Evolutionary conservation across 1,284 basidiomycete species (phyloP).

Genomic region (Coniophora puteana): DNA sequence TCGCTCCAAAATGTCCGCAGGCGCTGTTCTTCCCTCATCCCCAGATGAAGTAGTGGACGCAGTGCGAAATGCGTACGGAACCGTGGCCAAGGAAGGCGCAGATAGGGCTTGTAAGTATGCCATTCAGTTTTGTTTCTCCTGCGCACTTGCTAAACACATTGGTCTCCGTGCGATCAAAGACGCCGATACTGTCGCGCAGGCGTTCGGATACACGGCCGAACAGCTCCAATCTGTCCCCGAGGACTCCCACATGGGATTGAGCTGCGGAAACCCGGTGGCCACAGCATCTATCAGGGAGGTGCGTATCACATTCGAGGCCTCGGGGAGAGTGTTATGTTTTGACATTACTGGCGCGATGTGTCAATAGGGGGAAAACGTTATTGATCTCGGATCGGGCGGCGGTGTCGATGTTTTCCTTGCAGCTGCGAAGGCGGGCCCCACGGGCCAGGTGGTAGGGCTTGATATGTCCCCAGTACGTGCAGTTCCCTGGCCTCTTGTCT

Average conservation of each 20-base stretch:
- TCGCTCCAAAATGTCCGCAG: too few relatives aligned
- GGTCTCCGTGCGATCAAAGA: conserved; percentile 10
- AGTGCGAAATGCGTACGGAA: conserved; percentile 21
- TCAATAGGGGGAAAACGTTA: conserved; percentile 45
- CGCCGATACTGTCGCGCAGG: conserved; percentile 29
- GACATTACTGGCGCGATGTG: not conserved
- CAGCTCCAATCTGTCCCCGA: conserved; percentile 38
- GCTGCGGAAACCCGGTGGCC: conserved; percentile 48
- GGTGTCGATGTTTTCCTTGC: conserved; percentile 53
- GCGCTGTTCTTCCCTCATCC: too few relatives aligned
- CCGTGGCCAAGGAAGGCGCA: conserved; percentile 11
- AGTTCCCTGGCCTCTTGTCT: not conserved
- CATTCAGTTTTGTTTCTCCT: not conserved
- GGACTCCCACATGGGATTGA: conserved; percentile 41
- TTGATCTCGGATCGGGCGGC: conserved; percentile 54
- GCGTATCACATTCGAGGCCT: not conserved
- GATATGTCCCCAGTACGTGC: conserved; percentile 42
- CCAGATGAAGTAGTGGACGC: conserved; percentile 5
- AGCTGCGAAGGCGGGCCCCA: conserved; percentile 41
- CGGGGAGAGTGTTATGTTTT: too few relatives aligned
- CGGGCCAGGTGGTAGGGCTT: conserved; percentile 47
- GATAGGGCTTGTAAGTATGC: conserved; percentile 13
- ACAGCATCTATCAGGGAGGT: conserved; percentile 41
- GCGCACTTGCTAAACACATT: not conserved
- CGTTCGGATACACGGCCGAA: conserved; percentile 42